These are phyloP conservation scores for Xylariaceae sp. DNA, from an alignment of 2,329 filamentous ascomycete genomes.

Conservation along the genomic window DNA sequence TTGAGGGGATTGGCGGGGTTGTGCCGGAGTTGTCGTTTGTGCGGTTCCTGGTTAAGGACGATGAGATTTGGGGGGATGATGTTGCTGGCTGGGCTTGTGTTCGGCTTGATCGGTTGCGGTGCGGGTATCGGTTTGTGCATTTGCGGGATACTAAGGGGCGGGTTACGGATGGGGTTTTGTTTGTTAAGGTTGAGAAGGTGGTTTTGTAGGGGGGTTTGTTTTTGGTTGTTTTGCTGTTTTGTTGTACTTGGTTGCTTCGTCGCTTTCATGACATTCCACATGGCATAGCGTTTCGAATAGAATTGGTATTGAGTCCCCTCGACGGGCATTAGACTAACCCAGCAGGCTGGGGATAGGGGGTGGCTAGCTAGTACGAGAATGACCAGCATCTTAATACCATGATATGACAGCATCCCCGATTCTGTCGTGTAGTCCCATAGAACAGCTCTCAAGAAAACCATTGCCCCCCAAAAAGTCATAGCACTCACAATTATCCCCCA, in stretches of 20 bases:
- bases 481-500: no score
- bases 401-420: background rate
- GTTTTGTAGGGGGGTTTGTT: constrained; percentile 16
- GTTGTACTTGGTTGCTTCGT: no score
- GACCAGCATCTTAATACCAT: background rate
- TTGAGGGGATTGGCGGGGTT: constrained; percentile 52
- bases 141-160: constrained; percentile 66
- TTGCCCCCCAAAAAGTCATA: background rate
- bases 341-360: no score
- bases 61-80: constrained; percentile 73
- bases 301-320: background rate
- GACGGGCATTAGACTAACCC: no score
- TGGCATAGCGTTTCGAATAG: background rate
- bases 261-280: no score
- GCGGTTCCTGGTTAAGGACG: constrained; percentile 82
- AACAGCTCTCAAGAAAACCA: background rate
- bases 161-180: constrained; percentile 61
- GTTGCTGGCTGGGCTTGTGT: constrained; percentile 87
- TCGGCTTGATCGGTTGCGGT: constrained; percentile 71
- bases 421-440: no score
- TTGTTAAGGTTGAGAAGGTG: constrained; percentile 67
- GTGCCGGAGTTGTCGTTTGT: constrained; percentile 69
- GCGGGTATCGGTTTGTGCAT: constrained; percentile 73
- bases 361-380: no score
- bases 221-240: no score